These are phyloP conservation scores for Lactifluus rugatus DNA, from an alignment of 768 basidiomycete genomes.

Conservation along the genomic window DNA sequence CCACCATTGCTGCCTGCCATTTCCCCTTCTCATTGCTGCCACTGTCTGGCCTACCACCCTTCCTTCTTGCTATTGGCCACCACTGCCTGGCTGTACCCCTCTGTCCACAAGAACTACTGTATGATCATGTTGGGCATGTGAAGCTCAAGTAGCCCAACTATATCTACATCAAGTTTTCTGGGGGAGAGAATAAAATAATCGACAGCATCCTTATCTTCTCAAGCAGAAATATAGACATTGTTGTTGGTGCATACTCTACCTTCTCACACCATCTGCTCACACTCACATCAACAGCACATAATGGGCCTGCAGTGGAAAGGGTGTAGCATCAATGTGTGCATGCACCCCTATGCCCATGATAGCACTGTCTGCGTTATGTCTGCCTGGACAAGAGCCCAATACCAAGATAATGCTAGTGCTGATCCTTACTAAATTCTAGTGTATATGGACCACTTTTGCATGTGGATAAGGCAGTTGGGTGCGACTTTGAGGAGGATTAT, in stretches of 20 bases:
- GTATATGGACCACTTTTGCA: conserved; percentile 69
- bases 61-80: no score
- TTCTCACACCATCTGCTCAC: not conserved
- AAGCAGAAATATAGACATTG: conserved; percentile 60
- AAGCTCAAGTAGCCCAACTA: conserved; percentile 97
- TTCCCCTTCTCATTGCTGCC: no score
- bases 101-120: not conserved
- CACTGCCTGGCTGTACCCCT: no score
- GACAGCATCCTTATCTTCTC: conserved; percentile 86
- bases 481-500: conserved; percentile 74
- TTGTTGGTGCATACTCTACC: conserved; percentile 54
- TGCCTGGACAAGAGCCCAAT: conserved; percentile 35
- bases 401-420: conserved; percentile 69
- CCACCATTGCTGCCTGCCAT: no score
- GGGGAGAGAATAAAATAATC: conserved; percentile 56
- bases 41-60: no score
- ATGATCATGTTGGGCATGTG: conserved; percentile 45
- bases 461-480: conserved; percentile 58
- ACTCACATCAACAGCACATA: not conserved
- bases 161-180: conserved; percentile 59
- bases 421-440: conserved; percentile 68
- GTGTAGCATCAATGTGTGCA: conserved; percentile 82
- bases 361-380: conserved; percentile 65
- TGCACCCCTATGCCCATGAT: conserved; percentile 73
- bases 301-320: conserved; percentile 40